These are phyloP conservation scores for Pichia terricola DNA, from an alignment of 1,139 yeast species.

Conservation along the genomic window DNA sequence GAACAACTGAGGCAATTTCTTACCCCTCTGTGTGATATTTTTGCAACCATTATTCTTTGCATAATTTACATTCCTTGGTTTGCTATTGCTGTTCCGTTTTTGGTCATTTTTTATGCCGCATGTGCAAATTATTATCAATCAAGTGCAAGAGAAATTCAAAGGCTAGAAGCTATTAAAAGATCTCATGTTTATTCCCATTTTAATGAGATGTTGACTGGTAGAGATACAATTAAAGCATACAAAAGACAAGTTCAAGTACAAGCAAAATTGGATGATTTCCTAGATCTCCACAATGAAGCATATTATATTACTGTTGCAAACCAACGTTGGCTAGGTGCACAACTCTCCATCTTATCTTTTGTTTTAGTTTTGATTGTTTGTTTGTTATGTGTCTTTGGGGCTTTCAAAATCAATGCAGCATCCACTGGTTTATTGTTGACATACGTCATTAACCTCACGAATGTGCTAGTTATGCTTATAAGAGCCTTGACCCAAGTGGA, in stretches of 20 bases:
- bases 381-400: constrained; percentile 53
- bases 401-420: constrained; percentile 53
- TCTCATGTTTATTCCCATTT: constrained; percentile 55
- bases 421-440: constrained; percentile 65
- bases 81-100: constrained; percentile 36
- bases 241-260: constrained; percentile 40
- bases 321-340: constrained; percentile 74
- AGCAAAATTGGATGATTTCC: constrained; percentile 35
- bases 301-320: constrained; percentile 55
- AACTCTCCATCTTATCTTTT: constrained; percentile 48
- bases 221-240: constrained; percentile 46
- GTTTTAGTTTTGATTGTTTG: constrained; percentile 39
- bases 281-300: constrained; percentile 65
- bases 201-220: constrained; percentile 50
- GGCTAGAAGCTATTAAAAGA: constrained; percentile 54
- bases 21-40: constrained; percentile 41
- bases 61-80: constrained; percentile 65
- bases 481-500: constrained; percentile 44
- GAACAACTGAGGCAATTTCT: constrained; percentile 41
- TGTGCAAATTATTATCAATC: constrained; percentile 45
- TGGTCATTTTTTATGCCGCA: constrained; percentile 27
- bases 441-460: constrained; percentile 43
- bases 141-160: constrained; percentile 52
- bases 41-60: constrained; percentile 60
- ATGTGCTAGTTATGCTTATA: constrained; percentile 38